These are phyloP conservation scores for Fagopyrum esculentum DNA, from an alignment of 148 eudicot genomes.

Conservation along the genomic window DNA sequence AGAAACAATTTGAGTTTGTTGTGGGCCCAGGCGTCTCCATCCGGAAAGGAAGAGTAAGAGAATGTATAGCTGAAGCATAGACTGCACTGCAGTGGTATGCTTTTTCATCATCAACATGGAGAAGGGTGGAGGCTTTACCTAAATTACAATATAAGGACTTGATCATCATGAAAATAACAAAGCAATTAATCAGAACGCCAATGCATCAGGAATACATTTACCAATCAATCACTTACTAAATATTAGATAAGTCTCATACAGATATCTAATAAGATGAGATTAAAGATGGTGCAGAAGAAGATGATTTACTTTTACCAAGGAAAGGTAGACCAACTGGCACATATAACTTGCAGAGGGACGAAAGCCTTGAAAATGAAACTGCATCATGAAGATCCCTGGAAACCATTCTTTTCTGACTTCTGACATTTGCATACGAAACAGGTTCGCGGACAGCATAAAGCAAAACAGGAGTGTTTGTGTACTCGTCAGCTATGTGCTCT, in stretches of 20 bases:
- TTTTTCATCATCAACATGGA: conserved; percentile 56
- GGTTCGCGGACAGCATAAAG: conserved; percentile 67
- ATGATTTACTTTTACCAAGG: conserved; percentile 50
- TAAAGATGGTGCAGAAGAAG: not conserved
- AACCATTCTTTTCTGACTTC: conserved; percentile 37
- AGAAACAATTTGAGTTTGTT: conserved; percentile 29
- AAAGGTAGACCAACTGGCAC: conserved; percentile 82
- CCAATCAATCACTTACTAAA: not conserved
- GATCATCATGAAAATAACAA: not conserved
- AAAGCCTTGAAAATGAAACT: conserved; percentile 67
- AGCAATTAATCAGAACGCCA: not conserved
- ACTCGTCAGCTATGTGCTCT: conserved; percentile 79
- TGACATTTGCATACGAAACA: conserved; percentile 24
- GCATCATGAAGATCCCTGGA: conserved; percentile 73
- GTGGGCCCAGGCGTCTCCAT: conserved; percentile 65
- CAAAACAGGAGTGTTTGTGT: conserved; percentile 68
- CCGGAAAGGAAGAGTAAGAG: conserved; percentile 75
- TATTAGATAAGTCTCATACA: not conserved
- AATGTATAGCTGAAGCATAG: conserved; percentile 87
- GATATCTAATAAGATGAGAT: not conserved
- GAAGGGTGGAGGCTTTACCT: conserved; percentile 52
- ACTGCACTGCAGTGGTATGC: conserved; percentile 78
- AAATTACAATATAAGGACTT: not conserved
- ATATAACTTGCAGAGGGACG: conserved; percentile 64
- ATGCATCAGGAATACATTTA: too few relatives aligned